phyloP scores from a whole-genome alignment of 805 yeast species.

The Kurtzmaniella cleridarum region DNA sequence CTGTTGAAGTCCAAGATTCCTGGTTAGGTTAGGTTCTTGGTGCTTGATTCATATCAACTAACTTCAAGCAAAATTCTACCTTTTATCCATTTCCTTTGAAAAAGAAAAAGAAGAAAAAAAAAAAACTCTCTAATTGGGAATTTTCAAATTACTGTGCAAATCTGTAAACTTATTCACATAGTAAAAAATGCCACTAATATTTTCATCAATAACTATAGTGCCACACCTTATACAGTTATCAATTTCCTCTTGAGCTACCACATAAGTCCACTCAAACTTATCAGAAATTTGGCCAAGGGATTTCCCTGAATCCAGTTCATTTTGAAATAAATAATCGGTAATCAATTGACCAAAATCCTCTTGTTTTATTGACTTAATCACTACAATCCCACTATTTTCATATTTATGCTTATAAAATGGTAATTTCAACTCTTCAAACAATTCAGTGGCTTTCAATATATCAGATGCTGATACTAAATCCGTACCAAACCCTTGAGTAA shows the following conservation, averaged over 20 bases:
- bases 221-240: slow-evolving; percentile 55
- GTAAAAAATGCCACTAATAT: slow-evolving; percentile 60
- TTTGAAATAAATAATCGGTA: slow-evolving; percentile 15
- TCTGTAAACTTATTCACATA: slow-evolving; percentile 40
- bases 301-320: slow-evolving; percentile 25
- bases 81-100: too few species aligned
- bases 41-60: too few species aligned
- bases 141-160: too few species aligned
- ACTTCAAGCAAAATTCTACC: too few species aligned
- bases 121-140: too few species aligned
- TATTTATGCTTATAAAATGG: slow-evolving; percentile 43
- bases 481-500: slow-evolving; percentile 44
- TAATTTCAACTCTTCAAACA: slow-evolving; percentile 51
- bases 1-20: too few species aligned
- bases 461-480: slow-evolving; percentile 69
- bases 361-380: slow-evolving; percentile 21
- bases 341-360: slow-evolving; percentile 22
- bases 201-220: slow-evolving; percentile 59
- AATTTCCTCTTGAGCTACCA: slow-evolving; percentile 60
- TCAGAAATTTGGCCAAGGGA: slow-evolving; percentile 39
- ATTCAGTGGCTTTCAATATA: slow-evolving; percentile 53
- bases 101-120: too few species aligned
- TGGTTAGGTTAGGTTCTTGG: too few species aligned
- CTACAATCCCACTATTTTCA: slow-evolving; percentile 28
- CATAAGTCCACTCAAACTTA: slow-evolving; percentile 59